These are phyloP conservation scores for Penicillium sp. DNA, from an alignment of 2,329 filamentous ascomycete species.

Conservation along the genomic window DNA sequence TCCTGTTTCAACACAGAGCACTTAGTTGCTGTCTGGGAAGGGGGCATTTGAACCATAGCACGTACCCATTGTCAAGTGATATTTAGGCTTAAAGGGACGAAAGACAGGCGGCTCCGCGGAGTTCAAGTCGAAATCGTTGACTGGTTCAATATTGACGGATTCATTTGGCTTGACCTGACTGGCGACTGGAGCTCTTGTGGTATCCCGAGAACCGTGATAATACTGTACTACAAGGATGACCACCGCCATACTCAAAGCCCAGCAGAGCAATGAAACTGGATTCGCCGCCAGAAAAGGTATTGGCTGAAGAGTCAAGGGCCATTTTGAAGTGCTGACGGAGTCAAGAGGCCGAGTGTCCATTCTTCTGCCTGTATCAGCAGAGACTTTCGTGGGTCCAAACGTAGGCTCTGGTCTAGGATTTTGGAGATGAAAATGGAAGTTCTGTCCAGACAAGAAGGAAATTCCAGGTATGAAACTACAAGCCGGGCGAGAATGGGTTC, in stretches of 20 bases:
- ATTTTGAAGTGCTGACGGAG: not conserved
- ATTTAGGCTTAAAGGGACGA: slow-evolving; percentile 2
- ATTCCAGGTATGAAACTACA: not conserved
- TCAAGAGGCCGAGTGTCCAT: not conserved
- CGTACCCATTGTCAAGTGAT: slow-evolving; percentile 4
- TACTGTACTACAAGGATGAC: not conserved
- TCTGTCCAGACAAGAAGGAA: not conserved
- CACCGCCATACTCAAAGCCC: not conserved
- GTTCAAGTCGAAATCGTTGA: slow-evolving; percentile 21
- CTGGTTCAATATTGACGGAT: not conserved
- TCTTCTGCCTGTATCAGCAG: not conserved
- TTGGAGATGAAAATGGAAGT: not conserved
- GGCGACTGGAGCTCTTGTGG: not conserved
- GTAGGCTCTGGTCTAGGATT: not conserved
- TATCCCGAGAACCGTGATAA: not conserved
- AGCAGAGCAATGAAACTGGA: not conserved
- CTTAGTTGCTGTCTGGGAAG: not conserved
- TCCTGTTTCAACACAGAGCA: not conserved
- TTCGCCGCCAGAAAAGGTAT: not conserved
- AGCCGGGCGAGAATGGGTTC: not conserved
- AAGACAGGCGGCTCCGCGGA: slow-evolving; percentile 40
- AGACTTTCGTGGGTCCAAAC: not conserved
- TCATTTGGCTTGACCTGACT: not conserved
- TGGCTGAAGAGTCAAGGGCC: not conserved
- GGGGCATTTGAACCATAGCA: slow-evolving; percentile 42